Conservation (phyloP, 208 protist genomes). For the Leishmania major region DNA sequence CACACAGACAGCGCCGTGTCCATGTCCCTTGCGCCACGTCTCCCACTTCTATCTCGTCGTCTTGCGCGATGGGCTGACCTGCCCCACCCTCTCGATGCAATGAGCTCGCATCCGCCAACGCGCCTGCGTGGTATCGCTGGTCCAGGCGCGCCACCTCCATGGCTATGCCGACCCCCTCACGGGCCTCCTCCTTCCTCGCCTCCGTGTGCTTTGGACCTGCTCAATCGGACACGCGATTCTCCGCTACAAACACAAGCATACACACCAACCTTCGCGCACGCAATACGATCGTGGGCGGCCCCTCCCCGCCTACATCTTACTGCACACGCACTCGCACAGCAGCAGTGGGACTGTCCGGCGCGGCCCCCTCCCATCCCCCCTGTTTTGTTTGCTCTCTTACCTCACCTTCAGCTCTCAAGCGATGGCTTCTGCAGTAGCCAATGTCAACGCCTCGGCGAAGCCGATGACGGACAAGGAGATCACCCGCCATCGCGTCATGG, state of each 20-base stretch:
- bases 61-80: background rate
- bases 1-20: background rate
- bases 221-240: background rate
- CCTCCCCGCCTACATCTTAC: background rate
- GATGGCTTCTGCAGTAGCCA: constrained; percentile 18
- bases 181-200: background rate
- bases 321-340: background rate
- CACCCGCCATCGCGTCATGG: constrained; percentile 46
- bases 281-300: background rate
- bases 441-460: constrained; percentile 9
- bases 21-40: background rate
- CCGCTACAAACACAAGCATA: background rate
- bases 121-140: background rate
- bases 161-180: background rate
- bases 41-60: background rate
- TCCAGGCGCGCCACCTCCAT: background rate
- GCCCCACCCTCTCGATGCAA: too few species aligned
- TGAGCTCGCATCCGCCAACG: background rate
- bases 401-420: background rate
- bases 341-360: background rate
- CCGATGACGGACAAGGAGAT: constrained; percentile 62
- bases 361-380: background rate
- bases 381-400: background rate
- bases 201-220: background rate
- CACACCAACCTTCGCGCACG: background rate